Percentiles rank a stretch among this genome's conserved stretches.
Conservation (phyloP, 495 filamentous ascomycete genomes). For the Xanthoparmelia taractica region DNA sequence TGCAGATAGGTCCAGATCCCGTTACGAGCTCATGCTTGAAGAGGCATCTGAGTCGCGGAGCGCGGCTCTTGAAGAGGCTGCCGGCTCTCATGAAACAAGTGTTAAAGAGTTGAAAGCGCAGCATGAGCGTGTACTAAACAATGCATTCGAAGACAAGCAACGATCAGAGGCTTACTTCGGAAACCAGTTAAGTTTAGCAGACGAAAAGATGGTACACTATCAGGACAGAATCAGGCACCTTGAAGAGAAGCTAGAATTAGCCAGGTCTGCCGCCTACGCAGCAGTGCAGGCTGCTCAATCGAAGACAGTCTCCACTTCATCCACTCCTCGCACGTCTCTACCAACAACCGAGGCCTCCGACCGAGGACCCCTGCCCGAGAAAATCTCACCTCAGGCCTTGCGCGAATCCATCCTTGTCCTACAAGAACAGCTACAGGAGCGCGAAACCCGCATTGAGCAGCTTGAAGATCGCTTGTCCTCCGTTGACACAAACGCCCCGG, state of each 20-base stretch:
- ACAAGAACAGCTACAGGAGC: conserved; percentile 92
- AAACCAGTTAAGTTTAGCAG: conserved; percentile 66
- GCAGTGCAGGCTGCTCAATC: conserved; percentile 76
- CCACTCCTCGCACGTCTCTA: conserved; percentile 34
- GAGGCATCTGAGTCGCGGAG: conserved; percentile 53
- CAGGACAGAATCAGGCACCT: conserved; percentile 74
- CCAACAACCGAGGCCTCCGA: conserved; percentile 40
- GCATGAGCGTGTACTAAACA: conserved; percentile 65
- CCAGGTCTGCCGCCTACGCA: conserved; percentile 80
- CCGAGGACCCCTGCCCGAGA: conserved; percentile 50
- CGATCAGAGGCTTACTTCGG: conserved; percentile 57
- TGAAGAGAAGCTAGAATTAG: conserved; percentile 79
- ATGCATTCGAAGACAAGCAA: conserved; percentile 63
- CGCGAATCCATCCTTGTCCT: conserved; percentile 93
- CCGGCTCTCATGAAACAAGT: conserved; percentile 63
- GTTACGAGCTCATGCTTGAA: conserved; percentile 69
- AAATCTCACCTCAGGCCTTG: conserved; percentile 86
- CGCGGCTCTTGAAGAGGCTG: conserved; percentile 45
- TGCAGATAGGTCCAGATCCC: conserved; percentile 62
- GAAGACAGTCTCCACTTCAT: conserved; percentile 38
- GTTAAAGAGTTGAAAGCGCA: conserved; percentile 53
- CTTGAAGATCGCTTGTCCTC: conserved; percentile 64
- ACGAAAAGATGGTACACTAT: conserved; percentile 70
- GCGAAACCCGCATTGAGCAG: conserved; percentile 78
- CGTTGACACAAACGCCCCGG: conserved; percentile 63